Base-by-base conservation (phyloP, 371 early-diverging fungal species). In the Mortierella sp. region DNA sequence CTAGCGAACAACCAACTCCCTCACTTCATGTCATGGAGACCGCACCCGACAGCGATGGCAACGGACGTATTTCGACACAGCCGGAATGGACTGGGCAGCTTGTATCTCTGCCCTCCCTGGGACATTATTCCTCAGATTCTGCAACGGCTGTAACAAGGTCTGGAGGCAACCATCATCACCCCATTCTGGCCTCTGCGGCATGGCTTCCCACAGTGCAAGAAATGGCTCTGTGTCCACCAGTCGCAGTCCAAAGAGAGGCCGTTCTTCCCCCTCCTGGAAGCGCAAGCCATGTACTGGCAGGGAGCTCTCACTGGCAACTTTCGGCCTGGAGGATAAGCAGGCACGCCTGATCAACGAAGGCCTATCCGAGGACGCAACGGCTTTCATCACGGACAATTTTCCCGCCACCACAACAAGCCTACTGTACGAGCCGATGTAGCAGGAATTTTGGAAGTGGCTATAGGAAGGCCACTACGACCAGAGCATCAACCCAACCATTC, bases 41-140 rank as follows among this genome's bases (percentile, higher is more conserved):
- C n/a, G n/a, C n/a, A n/a, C n/a, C n/a, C n/a, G n/a, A n/a, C n/a
- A n/a, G n/a, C n/a, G n/a, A n/a, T n/a, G n/a, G n/a, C n/a, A n/a
- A n/a, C n/a, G n/a, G n/a, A n/a, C n/a, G n/a, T n/a, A n/a, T n/a
- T n/a, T n/a, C n/a, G n/a, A n/a, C n/a, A n/a, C n/a, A n/a, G n/a
- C n/a, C n/a, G n/a, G n/a, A n/a, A n/a, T n/a, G n/a, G n/a, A n/a
- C n/a, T n/a, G n/a, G n/a, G n/a, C n/a, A n/a, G n/a, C n/a, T n/a
- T n/a, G n/a, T n/a, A n/a, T n/a, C n/a, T n/a, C n/a, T 81, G 77
- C 61, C 74, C 67, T 9, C 77, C 74, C 0, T 74, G 74, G 74
- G 77, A 77, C 21, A 34, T 77, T 8, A 69, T 81, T 3, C 77
- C 77, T 37, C 76, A 26, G 31, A 24, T 74, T 0, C 64, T 81